phyloP scores from a whole-genome alignment of 2,329 filamentous ascomycete genomes.

The Aspergillus ustus region DNA sequence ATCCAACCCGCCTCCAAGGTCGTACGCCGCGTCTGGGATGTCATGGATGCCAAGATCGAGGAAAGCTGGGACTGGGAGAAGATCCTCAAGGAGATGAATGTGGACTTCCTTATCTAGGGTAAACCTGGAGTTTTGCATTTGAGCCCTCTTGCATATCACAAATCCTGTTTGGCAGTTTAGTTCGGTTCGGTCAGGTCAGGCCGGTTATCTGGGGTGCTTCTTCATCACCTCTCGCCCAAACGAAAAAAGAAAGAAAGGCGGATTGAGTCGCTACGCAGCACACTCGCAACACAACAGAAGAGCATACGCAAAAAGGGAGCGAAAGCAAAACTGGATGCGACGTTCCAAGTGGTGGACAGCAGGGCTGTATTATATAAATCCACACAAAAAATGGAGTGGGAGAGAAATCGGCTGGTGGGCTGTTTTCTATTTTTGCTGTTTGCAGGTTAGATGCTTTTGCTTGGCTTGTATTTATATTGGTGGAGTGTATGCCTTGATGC shows the following conservation, averaged over 20 bases:
- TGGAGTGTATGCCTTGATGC: slow-evolving; percentile 19
- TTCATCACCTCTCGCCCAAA: not conserved
- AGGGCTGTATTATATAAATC: not conserved
- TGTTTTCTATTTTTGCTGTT: not conserved
- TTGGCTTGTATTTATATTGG: slow-evolving; percentile 21
- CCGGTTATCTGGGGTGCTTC: slow-evolving; percentile 9
- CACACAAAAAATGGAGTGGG: not conserved
- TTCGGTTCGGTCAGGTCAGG: not conserved
- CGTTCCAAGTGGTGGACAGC: not conserved
- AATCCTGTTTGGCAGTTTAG: slow-evolving; percentile 22
- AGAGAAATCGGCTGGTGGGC: not conserved
- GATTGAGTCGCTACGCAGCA: not conserved
- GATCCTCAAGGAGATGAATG: slow-evolving; percentile 61
- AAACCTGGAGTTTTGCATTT: not conserved
- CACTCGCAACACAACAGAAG: not conserved
- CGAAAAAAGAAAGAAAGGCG: not conserved
- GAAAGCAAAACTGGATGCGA: slow-evolving; percentile 1
- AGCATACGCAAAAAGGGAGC: not conserved
- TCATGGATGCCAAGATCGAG: slow-evolving; percentile 62
- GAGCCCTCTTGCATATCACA: slow-evolving; percentile 13
- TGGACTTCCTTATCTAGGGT: slow-evolving; percentile 60
- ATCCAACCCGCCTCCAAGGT: slow-evolving; percentile 61
- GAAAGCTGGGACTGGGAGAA: slow-evolving; percentile 68
- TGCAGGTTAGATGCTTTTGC: not conserved
- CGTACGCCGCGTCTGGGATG: slow-evolving; percentile 61